These are phyloP conservation scores for Phialocephala subalpina DNA, from an alignment of 2,329 filamentous ascomycete genomes.

Conservation along the genomic window DNA sequence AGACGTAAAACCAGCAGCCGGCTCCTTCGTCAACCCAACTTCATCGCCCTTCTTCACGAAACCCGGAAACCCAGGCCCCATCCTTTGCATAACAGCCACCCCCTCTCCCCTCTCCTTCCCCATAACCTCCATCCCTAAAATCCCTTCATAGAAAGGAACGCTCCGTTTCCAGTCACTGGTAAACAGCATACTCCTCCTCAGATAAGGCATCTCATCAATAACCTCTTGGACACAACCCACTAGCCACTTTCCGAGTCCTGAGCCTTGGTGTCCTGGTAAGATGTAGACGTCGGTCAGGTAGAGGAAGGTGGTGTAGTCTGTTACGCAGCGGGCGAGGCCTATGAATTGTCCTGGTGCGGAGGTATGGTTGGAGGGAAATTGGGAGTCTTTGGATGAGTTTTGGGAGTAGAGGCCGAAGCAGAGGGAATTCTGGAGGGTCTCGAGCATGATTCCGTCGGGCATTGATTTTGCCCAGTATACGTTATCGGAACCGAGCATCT, in stretches of 20 bases:
- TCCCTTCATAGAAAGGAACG: conserved; percentile 38
- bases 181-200: conserved; percentile 69
- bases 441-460: conserved; percentile 54
- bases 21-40: not conserved
- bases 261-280: conserved; percentile 62
- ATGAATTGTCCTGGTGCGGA: conserved; percentile 45
- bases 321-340: conserved; percentile 68
- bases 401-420: conserved; percentile 63
- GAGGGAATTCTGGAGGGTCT: conserved; percentile 63
- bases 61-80: conserved; percentile 1
- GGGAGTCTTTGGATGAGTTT: conserved; percentile 29
- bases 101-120: conserved; percentile 16
- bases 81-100: conserved; percentile 27
- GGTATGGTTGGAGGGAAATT: no score
- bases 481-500: conserved; percentile 61
- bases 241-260: conserved; percentile 71
- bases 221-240: conserved; percentile 66
- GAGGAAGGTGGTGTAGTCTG: conserved; percentile 72
- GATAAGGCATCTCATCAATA: conserved; percentile 60
- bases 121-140: conserved; percentile 35
- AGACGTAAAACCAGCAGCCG: not conserved
- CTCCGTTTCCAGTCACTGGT: conserved; percentile 43
- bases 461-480: conserved; percentile 68
- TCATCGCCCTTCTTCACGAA: not conserved
- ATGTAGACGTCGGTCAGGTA: conserved; percentile 76